Evolutionary conservation across 2,329 filamentous ascomycete genomes (phyloP).

Genomic region (Aspergillus sp.): DNA sequence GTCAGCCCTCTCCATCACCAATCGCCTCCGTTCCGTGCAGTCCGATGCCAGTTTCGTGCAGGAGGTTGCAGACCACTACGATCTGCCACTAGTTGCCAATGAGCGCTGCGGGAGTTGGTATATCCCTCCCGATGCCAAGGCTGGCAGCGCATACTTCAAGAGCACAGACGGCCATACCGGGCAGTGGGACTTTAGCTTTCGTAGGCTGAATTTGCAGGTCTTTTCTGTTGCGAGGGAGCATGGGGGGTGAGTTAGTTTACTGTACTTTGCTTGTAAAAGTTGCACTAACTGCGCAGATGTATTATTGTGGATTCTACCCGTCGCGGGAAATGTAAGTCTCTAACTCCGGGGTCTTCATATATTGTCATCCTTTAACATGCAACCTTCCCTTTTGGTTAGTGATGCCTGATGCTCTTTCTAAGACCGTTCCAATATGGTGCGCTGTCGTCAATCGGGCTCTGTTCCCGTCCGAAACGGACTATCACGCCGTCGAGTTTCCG

Average conservation of each 20-base stretch:
- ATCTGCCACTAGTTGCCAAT: slow-evolving; percentile 75
- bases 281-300: slow-evolving; percentile 24
- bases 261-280: slow-evolving; percentile 10
- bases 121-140: slow-evolving; percentile 58
- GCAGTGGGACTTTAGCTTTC: slow-evolving; percentile 82
- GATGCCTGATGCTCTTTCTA: slow-evolving; percentile 91
- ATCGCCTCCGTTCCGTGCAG: slow-evolving; percentile 73
- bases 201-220: slow-evolving; percentile 78
- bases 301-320: slow-evolving; percentile 91
- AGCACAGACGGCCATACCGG: slow-evolving; percentile 91
- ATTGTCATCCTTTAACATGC: slow-evolving; percentile 11
- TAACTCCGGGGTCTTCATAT: neutral
- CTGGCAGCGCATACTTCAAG: slow-evolving; percentile 86
- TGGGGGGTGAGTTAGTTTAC: slow-evolving; percentile 53
- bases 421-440: slow-evolving; percentile 92
- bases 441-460: slow-evolving; percentile 73
- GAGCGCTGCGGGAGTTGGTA: slow-evolving; percentile 98
- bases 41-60: slow-evolving; percentile 69
- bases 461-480: slow-evolving; percentile 53
- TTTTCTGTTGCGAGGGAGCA: slow-evolving; percentile 58
- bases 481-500: slow-evolving; percentile 60
- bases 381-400: slow-evolving; percentile 36
- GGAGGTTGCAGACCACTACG: slow-evolving; percentile 44
- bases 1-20: slow-evolving; percentile 68
- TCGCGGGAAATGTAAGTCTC: slow-evolving; percentile 66